phyloP scores from a whole-genome alignment of 2,329 filamentous ascomycete genomes.

The Calonectria naviculata region DNA sequence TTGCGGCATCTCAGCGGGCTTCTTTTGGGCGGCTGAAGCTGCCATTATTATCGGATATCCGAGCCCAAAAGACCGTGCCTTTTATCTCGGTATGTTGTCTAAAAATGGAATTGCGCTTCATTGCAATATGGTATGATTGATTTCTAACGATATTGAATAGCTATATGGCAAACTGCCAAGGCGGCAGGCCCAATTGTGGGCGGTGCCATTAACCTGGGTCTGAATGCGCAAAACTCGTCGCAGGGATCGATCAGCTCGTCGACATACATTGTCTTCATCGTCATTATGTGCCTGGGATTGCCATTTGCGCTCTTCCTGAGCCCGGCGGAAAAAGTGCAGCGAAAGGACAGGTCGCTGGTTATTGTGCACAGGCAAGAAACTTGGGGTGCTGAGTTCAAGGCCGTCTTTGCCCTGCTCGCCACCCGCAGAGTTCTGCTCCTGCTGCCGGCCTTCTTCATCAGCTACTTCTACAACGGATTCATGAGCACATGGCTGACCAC shows the following conservation, averaged over 20 bases:
- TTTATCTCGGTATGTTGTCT: neutral
- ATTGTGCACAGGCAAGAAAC: neutral
- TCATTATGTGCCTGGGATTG: neutral
- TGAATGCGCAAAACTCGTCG: neutral
- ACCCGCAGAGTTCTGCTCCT: constrained; percentile 25
- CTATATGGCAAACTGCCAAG: neutral
- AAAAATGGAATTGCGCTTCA: neutral
- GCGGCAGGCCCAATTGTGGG: neutral
- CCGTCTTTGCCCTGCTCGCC: constrained; percentile 32
- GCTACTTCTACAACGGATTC: constrained; percentile 18
- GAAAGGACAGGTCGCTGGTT: neutral
- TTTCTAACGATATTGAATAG: neutral
- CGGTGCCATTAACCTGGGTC: neutral
- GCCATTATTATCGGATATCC: constrained; percentile 2
- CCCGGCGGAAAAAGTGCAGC: neutral
- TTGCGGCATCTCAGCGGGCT: neutral
- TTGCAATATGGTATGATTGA: neutral
- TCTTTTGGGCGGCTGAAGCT: neutral
- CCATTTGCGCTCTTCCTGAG: neutral
- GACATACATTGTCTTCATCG: neutral
- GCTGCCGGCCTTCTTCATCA: constrained; percentile 16
- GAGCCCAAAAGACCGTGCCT: neutral
- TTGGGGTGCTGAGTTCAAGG: neutral
- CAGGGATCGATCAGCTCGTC: neutral
- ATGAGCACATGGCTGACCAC: constrained; percentile 15